Percentiles rank a stretch among this genome's conserved stretches.
phyloP scores from a whole-genome alignment of 1,284 basidiomycete genomes.

The Phlebopus sp. region DNA sequence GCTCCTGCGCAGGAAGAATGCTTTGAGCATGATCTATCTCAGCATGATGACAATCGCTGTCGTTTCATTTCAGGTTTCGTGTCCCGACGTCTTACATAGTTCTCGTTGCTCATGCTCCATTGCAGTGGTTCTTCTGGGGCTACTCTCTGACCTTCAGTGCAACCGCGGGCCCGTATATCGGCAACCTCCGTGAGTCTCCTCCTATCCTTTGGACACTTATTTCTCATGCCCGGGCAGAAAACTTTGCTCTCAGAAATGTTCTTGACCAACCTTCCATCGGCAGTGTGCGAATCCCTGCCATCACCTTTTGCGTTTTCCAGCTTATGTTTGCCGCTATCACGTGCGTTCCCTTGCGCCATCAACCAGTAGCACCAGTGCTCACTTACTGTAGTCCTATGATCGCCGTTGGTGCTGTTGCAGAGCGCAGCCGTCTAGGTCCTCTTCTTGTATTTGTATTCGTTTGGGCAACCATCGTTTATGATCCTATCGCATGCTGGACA shows the following conservation, averaged over 20 bases:
- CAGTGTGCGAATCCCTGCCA: constrained; percentile 69
- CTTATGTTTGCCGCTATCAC: constrained; percentile 87
- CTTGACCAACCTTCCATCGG: constrained; percentile 76
- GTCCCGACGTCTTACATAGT: background rate
- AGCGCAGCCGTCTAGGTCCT: constrained; percentile 86
- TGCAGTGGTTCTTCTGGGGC: constrained; percentile 73
- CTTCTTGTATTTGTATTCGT: constrained; percentile 86
- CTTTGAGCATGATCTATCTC: constrained; percentile 89
- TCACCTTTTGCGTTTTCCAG: constrained; percentile 89
- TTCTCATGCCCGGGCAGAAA: constrained; percentile 37
- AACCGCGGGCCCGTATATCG: constrained; percentile 57
- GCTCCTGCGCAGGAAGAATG: constrained; percentile 82
- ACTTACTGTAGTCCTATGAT: constrained; percentile 59
- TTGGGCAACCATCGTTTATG: constrained; percentile 94
- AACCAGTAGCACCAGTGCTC: background rate
- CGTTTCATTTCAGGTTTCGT: constrained; percentile 69
- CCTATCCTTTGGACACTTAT: background rate
- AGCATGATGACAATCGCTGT: constrained; percentile 76
- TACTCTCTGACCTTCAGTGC: constrained; percentile 73
- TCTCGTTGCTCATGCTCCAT: background rate
- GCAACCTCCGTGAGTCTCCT: constrained; percentile 55
- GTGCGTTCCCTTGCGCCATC: constrained; percentile 35
- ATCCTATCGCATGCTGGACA: constrained; percentile 92
- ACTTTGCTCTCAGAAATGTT: constrained; percentile 85
- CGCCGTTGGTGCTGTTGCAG: constrained; percentile 89